These are phyloP conservation scores for Metschnikowia lochheadii DNA, from an alignment of 805 yeast species.

Conservation along the genomic window DNA sequence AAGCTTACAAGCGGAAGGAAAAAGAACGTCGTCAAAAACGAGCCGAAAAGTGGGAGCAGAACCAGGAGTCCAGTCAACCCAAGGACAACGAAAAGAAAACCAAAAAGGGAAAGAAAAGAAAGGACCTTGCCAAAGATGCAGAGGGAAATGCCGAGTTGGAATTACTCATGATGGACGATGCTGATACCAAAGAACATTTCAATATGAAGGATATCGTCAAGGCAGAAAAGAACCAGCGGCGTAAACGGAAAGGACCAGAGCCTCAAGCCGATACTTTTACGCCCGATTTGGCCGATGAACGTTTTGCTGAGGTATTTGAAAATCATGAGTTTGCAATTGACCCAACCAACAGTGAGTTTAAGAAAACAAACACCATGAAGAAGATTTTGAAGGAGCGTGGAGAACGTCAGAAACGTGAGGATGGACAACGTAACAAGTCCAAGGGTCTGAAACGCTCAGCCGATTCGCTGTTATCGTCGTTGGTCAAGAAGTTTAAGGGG, in stretches of 20 bases:
- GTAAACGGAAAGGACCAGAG: slow-evolving; percentile 46
- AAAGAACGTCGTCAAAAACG: slow-evolving; percentile 88
- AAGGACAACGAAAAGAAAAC: slow-evolving; percentile 15
- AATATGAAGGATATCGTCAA: slow-evolving; percentile 72
- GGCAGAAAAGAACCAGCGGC: slow-evolving; percentile 62
- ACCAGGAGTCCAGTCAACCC: slow-evolving; percentile 19
- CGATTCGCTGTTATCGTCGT: slow-evolving; percentile 16
- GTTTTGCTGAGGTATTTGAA: slow-evolving; percentile 81
- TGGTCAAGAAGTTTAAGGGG: slow-evolving; percentile 51
- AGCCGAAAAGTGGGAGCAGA: slow-evolving; percentile 64
- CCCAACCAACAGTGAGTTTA: slow-evolving; percentile 87
- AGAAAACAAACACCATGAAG: slow-evolving; percentile 83
- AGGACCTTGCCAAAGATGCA: slow-evolving; percentile 12
- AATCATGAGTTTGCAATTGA: slow-evolving; percentile 92
- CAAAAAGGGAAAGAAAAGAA: slow-evolving; percentile 22
- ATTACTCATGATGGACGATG: slow-evolving; percentile 63
- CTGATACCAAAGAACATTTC: slow-evolving; percentile 53
- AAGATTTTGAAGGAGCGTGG: slow-evolving; percentile 72
- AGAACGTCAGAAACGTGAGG: slow-evolving; percentile 36
- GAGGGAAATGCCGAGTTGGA: slow-evolving; percentile 63
- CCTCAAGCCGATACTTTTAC: slow-evolving; percentile 52
- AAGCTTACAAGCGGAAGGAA: slow-evolving; percentile 78
- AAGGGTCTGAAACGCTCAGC: slow-evolving; percentile 5
- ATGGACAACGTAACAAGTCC: slow-evolving; percentile 3
- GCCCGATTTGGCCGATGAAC: slow-evolving; percentile 74